Evolutionary conservation across 2,329 filamentous ascomycete genomes (phyloP), one percentile per base, ranked within the genome.

Genomic region (Clonostachys rosea): DNA sequence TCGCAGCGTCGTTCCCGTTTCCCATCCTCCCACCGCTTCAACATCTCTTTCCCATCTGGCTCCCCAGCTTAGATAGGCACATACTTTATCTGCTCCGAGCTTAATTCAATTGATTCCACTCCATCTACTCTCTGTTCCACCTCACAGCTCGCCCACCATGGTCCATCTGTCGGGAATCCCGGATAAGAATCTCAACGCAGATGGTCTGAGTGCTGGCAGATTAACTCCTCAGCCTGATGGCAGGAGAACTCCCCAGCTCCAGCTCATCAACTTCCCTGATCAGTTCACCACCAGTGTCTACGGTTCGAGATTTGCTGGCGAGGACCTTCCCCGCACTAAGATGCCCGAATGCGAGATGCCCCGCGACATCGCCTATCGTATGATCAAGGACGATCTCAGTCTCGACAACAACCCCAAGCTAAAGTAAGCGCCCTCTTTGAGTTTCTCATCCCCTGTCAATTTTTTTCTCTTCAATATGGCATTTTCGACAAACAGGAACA

Each of bases 341-440:
- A 96, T 97, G 82, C 91, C 92, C 2, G 90, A 96, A 58, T 60
- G 70, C 17, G 89, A 95, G 69, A 96, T 96, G 91, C 92, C 92
- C 41, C 84, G 81, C 56, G 88, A 95, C 56, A 81, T 96, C 45
- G 92, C 92, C n/a, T 96, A 96, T 67, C 86, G 91, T 43, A 87
- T 96, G 88, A 96, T 96, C 76, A 92, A 90, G 74, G 92, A 96
- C 65, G 89, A 96, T 62, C 75, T 96, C 54, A 94, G 88, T 53
- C 75, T 96, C 45, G 92, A 97, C 63, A 91, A 91, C 47, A 95
- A 92, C 57, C 90, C 91, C 9, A 92, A 91, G 76, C 78, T 95
- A 53, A 89, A 86, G 84, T 88, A 70, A 56, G 76, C 61, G 12
- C 40, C 34, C 36, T 18, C 35, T 44, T 9, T 8, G n/a, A 18